These are phyloP conservation scores for Podospora appendiculata DNA, from an alignment of 495 filamentous ascomycete genomes.

Conservation along the genomic window DNA sequence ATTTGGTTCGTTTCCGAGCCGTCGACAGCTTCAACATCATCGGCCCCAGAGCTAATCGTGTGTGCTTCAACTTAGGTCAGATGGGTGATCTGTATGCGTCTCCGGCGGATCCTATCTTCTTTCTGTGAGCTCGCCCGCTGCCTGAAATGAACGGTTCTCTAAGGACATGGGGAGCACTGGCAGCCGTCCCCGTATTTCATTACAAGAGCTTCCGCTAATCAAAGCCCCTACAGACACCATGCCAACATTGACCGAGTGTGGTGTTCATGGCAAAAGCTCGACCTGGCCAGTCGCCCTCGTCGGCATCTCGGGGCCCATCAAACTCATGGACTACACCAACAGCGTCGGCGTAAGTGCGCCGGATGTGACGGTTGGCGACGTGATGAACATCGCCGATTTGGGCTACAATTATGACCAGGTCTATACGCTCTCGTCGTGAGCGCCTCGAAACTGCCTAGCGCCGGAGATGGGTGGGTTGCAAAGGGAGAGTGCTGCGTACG, in stretches of 20 bases:
- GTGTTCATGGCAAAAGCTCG: conserved; percentile 52
- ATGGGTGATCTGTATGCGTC: conserved; percentile 28
- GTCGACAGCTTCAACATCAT: not conserved
- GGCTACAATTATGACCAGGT: conserved; percentile 34
- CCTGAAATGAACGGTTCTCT: no score
- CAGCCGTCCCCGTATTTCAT: no score
- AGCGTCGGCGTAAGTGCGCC: conserved; percentile 22
- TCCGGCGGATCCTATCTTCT: conserved; percentile 49
- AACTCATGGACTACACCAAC: conserved; percentile 16
- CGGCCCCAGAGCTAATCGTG: not conserved
- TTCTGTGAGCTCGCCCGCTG: conserved; percentile 13
- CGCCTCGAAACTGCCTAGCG: no score
- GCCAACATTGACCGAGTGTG: conserved; percentile 54
- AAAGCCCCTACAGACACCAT: conserved; percentile 34
- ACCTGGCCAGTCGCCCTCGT: conserved; percentile 23
- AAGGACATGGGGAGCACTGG: no score
- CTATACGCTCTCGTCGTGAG: conserved; percentile 1
- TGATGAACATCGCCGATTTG: conserved; percentile 29
- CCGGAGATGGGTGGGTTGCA: no score
- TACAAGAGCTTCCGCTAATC: no score
- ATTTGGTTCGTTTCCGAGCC: no score
- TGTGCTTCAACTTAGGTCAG: conserved; percentile 24
- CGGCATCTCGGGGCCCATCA: conserved; percentile 25
- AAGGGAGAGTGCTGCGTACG: no score
- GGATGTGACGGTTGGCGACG: conserved; percentile 23